Base-by-base conservation (phyloP, 202 grass and related monocot species). In the Elaeis oleifera region DNA sequence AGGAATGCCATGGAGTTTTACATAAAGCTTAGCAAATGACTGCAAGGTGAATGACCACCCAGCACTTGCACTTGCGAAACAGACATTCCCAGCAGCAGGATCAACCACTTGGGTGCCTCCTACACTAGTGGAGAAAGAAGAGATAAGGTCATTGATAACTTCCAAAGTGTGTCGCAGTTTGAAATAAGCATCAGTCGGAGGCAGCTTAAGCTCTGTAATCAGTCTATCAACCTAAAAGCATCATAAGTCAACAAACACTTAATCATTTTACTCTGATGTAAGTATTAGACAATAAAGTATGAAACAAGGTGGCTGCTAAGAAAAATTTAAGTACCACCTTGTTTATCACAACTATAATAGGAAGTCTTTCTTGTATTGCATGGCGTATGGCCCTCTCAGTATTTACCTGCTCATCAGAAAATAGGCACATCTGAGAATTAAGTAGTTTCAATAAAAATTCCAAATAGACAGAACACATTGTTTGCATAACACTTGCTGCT, bases 41-140 rank as follows among this genome's bases (percentile, higher is more conserved):
- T 97, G 94, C 51, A 97, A 76, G 54, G 94, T 97, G 74, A 97
- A 97, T 70, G 94, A 97, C 94, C 94, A 97, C 16, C 94, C 94
- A 22, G 94, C 94, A 54, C 71, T 76, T 53, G 81, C 94, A 89
- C 94, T 97, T 49, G 94, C 88, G 79, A 97, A 97, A 73, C 87
- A 92, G 52, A 97, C 88, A 32, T 97, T 97, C 78, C 88, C 94
- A 77, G 78, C 78, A 49, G 66, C 69, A 59, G 94, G 94, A 73
- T 97, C 94, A 28, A 97, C 80, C 71, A 84, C 56, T 59, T 85
- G 94, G 68, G 85, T 80, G 23, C 88, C 94, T 65, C 88, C 84
- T 63, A 89, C 85, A 71, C 85, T 86, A 54, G 94, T 92, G 59
- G 88, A 97, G 79, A 76, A 97, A 36, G 94, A 97, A 5, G 85